These are phyloP conservation scores for Deinandra increscens DNA, from an alignment of 129 eudicot genomes.

Conservation along the genomic window DNA sequence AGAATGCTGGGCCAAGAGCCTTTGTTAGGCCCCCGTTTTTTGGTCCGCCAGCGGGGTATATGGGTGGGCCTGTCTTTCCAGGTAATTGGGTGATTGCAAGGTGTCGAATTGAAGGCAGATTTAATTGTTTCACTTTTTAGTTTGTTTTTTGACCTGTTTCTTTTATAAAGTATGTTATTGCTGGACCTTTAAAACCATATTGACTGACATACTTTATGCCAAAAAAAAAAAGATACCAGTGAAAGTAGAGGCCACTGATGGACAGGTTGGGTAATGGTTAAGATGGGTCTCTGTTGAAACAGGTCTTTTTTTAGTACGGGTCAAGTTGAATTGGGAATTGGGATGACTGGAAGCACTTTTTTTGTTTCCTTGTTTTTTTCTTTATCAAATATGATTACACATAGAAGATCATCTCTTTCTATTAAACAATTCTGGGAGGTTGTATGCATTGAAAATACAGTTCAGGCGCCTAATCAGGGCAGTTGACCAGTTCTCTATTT, in stretches of 20 bases:
- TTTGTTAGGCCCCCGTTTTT: slow-evolving; percentile 65
- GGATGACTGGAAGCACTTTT: background rate
- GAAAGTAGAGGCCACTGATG: background rate
- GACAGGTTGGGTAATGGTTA: background rate
- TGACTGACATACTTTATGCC: background rate
- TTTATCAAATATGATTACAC: background rate
- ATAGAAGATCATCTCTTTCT: background rate
- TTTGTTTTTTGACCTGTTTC: background rate
- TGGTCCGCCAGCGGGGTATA: slow-evolving; percentile 60
- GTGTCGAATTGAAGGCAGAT: background rate
- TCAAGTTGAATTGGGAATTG: background rate
- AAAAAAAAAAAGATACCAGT: background rate
- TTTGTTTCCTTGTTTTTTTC: background rate
- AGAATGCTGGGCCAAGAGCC: slow-evolving; percentile 62
- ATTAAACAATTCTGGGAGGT: background rate
- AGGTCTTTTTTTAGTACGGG: background rate
- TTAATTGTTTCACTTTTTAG: background rate
- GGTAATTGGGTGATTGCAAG: slow-evolving; percentile 40
- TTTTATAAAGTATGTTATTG: slow-evolving; percentile 8
- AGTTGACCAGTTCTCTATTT: background rate
- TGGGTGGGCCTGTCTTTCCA: slow-evolving; percentile 61
- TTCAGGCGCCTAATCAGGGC: background rate
- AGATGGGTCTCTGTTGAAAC: background rate
- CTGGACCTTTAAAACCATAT: slow-evolving; percentile 17
- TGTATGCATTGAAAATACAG: background rate